Evolutionary conservation across 768 basidiomycete genomes (phyloP).

Genomic region (Russula foetens): DNA sequence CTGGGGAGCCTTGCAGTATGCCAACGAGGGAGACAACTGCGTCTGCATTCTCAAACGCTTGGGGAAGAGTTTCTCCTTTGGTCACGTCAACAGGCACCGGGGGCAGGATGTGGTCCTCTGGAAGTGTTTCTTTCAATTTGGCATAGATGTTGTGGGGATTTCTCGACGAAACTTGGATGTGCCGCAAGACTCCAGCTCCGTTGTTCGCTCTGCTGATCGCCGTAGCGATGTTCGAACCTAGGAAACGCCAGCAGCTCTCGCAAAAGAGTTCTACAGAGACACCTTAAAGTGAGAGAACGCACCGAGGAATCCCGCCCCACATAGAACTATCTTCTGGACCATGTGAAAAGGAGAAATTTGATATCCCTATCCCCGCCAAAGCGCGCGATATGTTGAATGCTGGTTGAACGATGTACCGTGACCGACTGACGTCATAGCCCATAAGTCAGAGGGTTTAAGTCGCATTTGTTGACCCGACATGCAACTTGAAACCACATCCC

Average conservation of each 20-base stretch:
- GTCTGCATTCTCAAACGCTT: constrained; percentile 46
- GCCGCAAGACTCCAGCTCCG: constrained; percentile 28
- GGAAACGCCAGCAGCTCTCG: neutral
- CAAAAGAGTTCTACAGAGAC: neutral
- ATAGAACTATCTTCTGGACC: constrained; percentile 30
- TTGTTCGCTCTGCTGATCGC: constrained; percentile 32
- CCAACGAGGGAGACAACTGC: constrained; percentile 65
- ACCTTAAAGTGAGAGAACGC: constrained; percentile 4
- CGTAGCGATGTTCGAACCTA: constrained; percentile 55
- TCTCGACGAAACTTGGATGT: constrained; percentile 53
- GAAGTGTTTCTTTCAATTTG: constrained; percentile 25
- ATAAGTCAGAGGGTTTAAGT: too few species aligned
- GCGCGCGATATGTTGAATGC: too few species aligned
- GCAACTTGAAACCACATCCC: too few species aligned
- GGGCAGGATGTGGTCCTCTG: constrained; percentile 34
- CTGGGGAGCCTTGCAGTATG: constrained; percentile 47
- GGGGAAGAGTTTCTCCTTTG: constrained; percentile 35
- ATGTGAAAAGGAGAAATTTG: neutral
- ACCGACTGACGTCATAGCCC: neutral
- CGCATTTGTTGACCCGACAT: too few species aligned
- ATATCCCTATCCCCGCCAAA: neutral
- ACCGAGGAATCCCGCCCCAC: constrained; percentile 53
- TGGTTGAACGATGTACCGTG: too few species aligned
- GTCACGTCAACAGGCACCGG: constrained; percentile 49
- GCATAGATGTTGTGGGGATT: constrained; percentile 39